These are phyloP conservation scores for Metschnikowia rubicola DNA, from an alignment of 805 yeast genomes.

Conservation along the genomic window DNA sequence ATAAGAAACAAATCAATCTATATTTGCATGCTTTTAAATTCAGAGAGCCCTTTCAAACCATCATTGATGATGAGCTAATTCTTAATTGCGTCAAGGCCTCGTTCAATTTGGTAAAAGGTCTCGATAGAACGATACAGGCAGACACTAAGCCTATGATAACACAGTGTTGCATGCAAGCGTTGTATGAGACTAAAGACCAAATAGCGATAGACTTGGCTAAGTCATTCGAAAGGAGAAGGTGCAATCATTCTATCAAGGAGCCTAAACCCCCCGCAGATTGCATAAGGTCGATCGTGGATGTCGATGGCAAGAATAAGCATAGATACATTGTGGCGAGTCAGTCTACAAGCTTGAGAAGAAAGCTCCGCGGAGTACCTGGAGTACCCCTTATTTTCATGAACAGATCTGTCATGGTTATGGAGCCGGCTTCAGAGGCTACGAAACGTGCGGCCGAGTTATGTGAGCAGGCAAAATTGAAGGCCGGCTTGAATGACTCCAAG, in stretches of 20 bases:
- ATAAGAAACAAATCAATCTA: conserved; percentile 87
- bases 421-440: conserved; percentile 80
- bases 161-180: conserved; percentile 88
- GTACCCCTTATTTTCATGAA: conserved; percentile 85
- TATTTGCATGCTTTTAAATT: conserved; percentile 84
- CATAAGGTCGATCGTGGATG: conserved; percentile 61
- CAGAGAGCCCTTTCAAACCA: conserved; percentile 88
- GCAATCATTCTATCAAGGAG: conserved; percentile 71
- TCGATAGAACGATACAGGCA: conserved; percentile 77
- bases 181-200: conserved; percentile 70
- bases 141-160: conserved; percentile 89
- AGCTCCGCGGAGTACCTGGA: conserved; percentile 77
- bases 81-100: conserved; percentile 61
- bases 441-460: conserved; percentile 31
- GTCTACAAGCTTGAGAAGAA: conserved; percentile 62
- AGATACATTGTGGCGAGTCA: conserved; percentile 89
- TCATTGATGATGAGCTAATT: conserved; percentile 80
- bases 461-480: conserved; percentile 67
- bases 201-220: conserved; percentile 80
- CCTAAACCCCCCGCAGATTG: conserved; percentile 72
- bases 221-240: conserved; percentile 83
- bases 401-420: conserved; percentile 93
- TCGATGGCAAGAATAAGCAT: conserved; percentile 81
- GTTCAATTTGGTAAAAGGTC: conserved; percentile 77
- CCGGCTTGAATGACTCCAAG: conserved; percentile 71